Evolutionary conservation across 306 rosid genomes (phyloP).

Genomic region (Prunus persica): DNA sequence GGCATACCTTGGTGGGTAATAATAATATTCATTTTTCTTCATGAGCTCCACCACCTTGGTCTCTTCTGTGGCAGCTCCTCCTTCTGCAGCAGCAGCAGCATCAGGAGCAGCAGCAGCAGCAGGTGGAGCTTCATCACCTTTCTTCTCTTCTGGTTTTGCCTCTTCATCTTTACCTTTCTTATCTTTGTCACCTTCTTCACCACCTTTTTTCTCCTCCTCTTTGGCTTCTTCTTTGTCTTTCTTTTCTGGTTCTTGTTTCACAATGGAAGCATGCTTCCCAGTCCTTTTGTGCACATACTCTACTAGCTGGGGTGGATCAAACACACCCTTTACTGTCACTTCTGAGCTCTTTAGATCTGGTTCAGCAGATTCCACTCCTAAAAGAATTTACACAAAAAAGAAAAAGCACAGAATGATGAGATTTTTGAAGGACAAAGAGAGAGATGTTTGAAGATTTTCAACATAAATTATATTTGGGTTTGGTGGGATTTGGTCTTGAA

Average conservation of each 20-base stretch:
- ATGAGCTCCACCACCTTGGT: slow-evolving; percentile 38
- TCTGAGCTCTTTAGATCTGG: slow-evolving; percentile 78
- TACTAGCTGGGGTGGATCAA: slow-evolving; percentile 56
- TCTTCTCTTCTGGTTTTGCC: slow-evolving; percentile 8
- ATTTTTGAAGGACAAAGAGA: neutral
- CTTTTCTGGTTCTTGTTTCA: slow-evolving; percentile 60
- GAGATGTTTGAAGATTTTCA: neutral
- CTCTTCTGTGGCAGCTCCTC: slow-evolving; percentile 28
- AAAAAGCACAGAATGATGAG: neutral
- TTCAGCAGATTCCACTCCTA: slow-evolving; percentile 81
- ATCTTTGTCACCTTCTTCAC: slow-evolving; percentile 26
- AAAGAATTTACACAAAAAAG: neutral
- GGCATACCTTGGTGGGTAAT: slow-evolving; percentile 44
- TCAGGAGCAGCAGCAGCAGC: neutral
- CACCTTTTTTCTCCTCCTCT: slow-evolving; percentile 16
- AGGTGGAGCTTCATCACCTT: neutral
- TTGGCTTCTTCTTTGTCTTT: slow-evolving; percentile 38
- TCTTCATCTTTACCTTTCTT: slow-evolving; percentile 21
- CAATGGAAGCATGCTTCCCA: slow-evolving; percentile 69
- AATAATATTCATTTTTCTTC: slow-evolving; percentile 45
- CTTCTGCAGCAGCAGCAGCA: neutral
- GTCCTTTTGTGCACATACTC: slow-evolving; percentile 69
- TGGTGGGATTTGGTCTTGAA: slow-evolving; percentile 6
- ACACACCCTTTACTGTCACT: slow-evolving; percentile 75
- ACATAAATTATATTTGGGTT: neutral